Base-by-base conservation (phyloP, 352 stramenopile species). In the Pythium pyrilobum region DNA sequence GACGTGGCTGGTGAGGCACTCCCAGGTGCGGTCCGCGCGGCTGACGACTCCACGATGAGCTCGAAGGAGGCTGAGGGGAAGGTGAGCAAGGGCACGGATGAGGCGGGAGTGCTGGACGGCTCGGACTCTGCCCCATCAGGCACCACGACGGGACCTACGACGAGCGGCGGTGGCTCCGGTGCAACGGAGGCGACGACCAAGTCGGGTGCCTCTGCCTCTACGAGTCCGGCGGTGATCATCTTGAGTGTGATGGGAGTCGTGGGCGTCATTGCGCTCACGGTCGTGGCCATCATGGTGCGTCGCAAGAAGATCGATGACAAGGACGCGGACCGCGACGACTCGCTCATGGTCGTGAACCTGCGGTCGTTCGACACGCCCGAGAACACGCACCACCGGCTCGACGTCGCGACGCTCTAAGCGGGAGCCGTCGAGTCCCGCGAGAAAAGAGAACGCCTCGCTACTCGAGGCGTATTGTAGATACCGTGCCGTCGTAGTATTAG, bases 271-370 rank as follows among this genome's bases (percentile, higher is more conserved):
- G 54, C 54, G 11, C 37, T 62, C 10, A 21, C 50, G 2, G 54
- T 62, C 20, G 33, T 62, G n/a, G 54, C 54, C n/a, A 42, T 46
- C 18, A 23, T 55, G 15, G 54, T 48, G 1, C 48, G 47, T 20
- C 54, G 54, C 45, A 62, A 62, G 45, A 54, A 54, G 31, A 52
- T 62, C 31, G 20, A 50, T 21, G 54, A 62, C 25, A 62, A 62
- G 38, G 23, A 59, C 10, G 52, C 42, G 2, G 52, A 59, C 21
- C 52, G 52, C 42, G 52, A 59, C 41, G 41, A 59, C 37, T 46
- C 52, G 37, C 15, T 47, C 21, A 47, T 52, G 41, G 42, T 59
- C 27, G 52, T 59, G 23, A 59, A 59, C 42, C 42, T 59, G 32
- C 40, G 27, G 41, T 59, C 52, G 29, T 59, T 59, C 33, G 52